Evolutionary conservation across 352 stramenopile genomes (phyloP).

Genomic region (Phytophthora rubi): DNA sequence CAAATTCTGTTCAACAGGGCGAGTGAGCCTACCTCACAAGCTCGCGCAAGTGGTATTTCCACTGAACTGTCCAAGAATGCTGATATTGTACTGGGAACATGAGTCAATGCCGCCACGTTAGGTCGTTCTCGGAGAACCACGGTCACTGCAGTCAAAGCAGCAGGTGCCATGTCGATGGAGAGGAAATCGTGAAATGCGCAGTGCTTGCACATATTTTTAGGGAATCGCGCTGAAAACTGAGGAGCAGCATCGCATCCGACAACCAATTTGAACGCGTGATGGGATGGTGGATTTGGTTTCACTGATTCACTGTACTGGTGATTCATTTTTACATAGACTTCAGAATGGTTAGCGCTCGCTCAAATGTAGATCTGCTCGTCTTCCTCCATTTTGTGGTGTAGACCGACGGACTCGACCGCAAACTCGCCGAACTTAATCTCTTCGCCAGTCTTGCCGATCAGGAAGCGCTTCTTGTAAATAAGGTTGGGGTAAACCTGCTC

Average conservation of each 20-base stretch:
- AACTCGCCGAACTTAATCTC: slow-evolving; percentile 81
- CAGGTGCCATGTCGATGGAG: slow-evolving; percentile 13
- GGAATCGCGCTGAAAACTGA: not conserved
- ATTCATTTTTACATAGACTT: slow-evolving; percentile 24
- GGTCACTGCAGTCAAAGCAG: slow-evolving; percentile 18
- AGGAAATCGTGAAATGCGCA: slow-evolving; percentile 2
- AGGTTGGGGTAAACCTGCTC: slow-evolving; percentile 79
- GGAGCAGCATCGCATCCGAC: slow-evolving; percentile 7
- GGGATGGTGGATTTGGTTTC: not conserved
- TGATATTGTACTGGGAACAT: slow-evolving; percentile 18
- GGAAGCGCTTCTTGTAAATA: slow-evolving; percentile 81
- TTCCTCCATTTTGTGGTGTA: slow-evolving; percentile 76
- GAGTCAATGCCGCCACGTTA: slow-evolving; percentile 11
- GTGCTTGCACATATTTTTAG: slow-evolving; percentile 17
- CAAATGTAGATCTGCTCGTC: slow-evolving; percentile 74
- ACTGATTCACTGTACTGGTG: slow-evolving; percentile 8
- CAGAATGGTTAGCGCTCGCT: slow-evolving; percentile 1
- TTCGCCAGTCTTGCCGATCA: slow-evolving; percentile 73
- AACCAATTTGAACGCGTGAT: not conserved
- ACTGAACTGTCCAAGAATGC: slow-evolving; percentile 24
- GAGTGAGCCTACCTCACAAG: slow-evolving; percentile 19
- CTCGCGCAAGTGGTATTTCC: slow-evolving; percentile 29
- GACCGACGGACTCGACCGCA: slow-evolving; percentile 58
- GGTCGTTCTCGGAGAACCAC: slow-evolving; percentile 20
- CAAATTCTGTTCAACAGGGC: slow-evolving; percentile 29